phyloP scores from a whole-genome alignment of 495 filamentous ascomycete genomes.

The Trichoderma reesei region DNA sequence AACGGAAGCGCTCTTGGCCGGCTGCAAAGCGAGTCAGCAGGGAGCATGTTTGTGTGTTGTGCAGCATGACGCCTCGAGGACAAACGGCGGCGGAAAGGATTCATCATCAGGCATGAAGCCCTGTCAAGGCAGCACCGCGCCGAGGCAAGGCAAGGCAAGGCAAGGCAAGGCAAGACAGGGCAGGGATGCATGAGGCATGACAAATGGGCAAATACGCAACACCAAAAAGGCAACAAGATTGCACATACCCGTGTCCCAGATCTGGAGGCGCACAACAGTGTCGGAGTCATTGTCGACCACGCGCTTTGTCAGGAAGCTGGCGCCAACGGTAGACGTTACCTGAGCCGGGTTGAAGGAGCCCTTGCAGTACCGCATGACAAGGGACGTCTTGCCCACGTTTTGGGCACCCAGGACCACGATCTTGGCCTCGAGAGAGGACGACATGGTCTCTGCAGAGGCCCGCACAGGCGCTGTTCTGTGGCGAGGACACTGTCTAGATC shows the following conservation, averaged over 20 bases:
- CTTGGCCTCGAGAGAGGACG: conserved; percentile 78
- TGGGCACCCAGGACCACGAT: conserved; percentile 84
- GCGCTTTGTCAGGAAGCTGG: conserved; percentile 87
- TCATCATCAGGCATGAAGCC: not conserved
- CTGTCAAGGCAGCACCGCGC: not conserved
- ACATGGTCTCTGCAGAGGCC: conserved; percentile 37
- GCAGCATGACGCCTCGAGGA: not conserved
- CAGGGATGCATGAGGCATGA: not conserved
- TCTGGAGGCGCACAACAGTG: conserved; percentile 72
- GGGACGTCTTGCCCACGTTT: conserved; percentile 90
- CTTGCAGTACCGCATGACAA: conserved; percentile 79
- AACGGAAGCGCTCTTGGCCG: conserved; percentile 90
- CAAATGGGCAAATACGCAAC: not conserved
- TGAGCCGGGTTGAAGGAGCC: conserved; percentile 63
- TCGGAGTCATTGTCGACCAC: conserved; percentile 75
- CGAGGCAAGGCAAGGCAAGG: not conserved
- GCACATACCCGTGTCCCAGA: conserved; percentile 67
- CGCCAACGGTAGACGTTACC: conserved; percentile 76
- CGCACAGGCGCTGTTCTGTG: too few species aligned
- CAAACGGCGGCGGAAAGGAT: not conserved
- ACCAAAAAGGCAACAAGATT: not conserved
- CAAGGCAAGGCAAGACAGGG: too few species aligned
- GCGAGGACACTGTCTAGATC: conserved; percentile 13
- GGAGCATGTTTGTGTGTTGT: conserved; percentile 8
- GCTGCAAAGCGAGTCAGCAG: conserved; percentile 32